Base-by-base conservation (phyloP, 1,139 yeast genomes). In the Entelexis sorbosivorans region DNA sequence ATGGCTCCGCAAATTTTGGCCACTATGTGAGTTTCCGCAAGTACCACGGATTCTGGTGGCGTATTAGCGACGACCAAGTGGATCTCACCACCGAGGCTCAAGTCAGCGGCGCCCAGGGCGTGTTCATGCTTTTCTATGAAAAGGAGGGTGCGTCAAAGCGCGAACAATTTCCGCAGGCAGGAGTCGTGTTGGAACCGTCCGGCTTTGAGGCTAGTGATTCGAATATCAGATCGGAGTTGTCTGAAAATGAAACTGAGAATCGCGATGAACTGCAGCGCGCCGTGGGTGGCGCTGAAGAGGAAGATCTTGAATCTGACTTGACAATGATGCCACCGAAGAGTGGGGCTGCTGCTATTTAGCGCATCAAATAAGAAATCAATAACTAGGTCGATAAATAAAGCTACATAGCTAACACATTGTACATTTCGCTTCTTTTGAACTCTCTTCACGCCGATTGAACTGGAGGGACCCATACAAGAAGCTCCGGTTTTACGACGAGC, bases 1-100 rank as follows among this genome's bases (percentile, higher is more conserved):
- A 81, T 64, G 97, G 97, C 47, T 84, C 95, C 3, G 96, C 89
- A 62, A 87, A 89, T 63, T 89, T 87, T 65, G 97, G 97, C 19
- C 97, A 89, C 65, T 89, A 89, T 65, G 86, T 89, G 54, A 86
- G 94, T 48, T 89, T 77, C 68, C 77, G 96, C 61, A 81, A 79
- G 60, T 63, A 63, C 51, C 75, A 73, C 53, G 94, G 93, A 1
- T 74, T 79, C 13, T 89, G 97, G 96, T 88, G 96, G 95, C 77
- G 95, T 65, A 81, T 88, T 24, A 82, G 94, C 61, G 97, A 89
- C 66, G 95, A 89, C 62, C 79, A 81, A 1, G 95, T 88, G 3
- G 79, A 84, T 57, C 76, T 84, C 24, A 88, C 87, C 1, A 76
- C 78, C 22, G 94, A 86, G 63, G 76, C 76, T 9, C 95, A 88